These are phyloP conservation scores for Neophaeococcomyces mojaviensis DNA, from an alignment of 2,329 filamentous ascomycete genomes.

Conservation along the genomic window DNA sequence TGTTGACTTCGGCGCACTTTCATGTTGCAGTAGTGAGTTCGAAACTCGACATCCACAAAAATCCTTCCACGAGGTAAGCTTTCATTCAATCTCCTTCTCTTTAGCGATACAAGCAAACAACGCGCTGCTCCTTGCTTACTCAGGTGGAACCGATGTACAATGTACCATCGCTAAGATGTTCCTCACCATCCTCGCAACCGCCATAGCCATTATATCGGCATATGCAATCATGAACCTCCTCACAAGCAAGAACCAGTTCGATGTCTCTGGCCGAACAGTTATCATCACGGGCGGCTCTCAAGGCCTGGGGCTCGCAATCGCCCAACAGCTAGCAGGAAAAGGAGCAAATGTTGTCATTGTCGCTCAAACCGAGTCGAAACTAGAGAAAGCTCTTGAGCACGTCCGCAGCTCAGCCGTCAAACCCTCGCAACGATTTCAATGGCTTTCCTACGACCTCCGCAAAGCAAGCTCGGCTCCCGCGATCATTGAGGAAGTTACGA, in stretches of 20 bases:
- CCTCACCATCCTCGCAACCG: slow-evolving; percentile 22
- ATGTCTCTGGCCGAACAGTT: slow-evolving; percentile 78
- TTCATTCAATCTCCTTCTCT: no score
- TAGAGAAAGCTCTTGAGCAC: slow-evolving; percentile 60
- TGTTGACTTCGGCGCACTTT: no score
- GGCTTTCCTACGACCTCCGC: slow-evolving; percentile 76
- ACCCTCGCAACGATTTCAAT: slow-evolving; percentile 69
- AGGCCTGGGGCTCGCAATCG: slow-evolving; percentile 76
- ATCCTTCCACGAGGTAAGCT: no score
- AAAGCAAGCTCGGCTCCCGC: slow-evolving; percentile 59
- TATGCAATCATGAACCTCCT: slow-evolving; percentile 30
- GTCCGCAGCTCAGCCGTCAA: slow-evolving; percentile 55
- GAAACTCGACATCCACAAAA: no score
- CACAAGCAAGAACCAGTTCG: slow-evolving; percentile 62
- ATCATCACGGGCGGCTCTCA: slow-evolving; percentile 87
- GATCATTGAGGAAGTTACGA: slow-evolving; percentile 62
- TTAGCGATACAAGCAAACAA: no score
- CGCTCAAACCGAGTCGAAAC: slow-evolving; percentile 67
- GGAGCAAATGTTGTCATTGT: slow-evolving; percentile 84
- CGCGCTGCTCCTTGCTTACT: no score
- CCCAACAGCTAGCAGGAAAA: slow-evolving; percentile 66
- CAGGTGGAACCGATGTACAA: background rate
- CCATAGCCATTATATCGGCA: slow-evolving; percentile 15
- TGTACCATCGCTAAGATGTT: background rate
- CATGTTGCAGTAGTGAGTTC: no score